These are phyloP conservation scores for Kluyveromyces sp. DNA, from an alignment of 1,139 yeast species.

Conservation along the genomic window DNA sequence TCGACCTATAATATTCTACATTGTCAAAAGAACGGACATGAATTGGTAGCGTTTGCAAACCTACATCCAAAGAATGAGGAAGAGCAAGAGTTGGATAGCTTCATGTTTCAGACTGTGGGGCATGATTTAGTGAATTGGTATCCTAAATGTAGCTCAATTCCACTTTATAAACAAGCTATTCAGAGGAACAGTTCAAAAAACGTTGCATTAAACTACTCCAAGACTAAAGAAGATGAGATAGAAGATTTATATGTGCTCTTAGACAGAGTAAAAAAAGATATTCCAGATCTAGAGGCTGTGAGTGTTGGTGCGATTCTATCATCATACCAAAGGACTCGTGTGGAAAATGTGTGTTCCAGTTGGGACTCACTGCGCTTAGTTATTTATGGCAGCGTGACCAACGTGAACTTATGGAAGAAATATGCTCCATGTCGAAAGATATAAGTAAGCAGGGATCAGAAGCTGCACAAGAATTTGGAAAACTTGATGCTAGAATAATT, in stretches of 20 bases:
- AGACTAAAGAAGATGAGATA: constrained; percentile 70
- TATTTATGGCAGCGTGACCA: constrained; percentile 90
- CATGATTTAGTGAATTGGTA: constrained; percentile 67
- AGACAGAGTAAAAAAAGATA: constrained; percentile 36
- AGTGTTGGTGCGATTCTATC: constrained; percentile 95
- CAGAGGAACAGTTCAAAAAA: constrained; percentile 51
- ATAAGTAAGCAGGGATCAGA: not conserved
- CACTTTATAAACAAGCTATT: constrained; percentile 68
- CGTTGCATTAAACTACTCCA: constrained; percentile 58
- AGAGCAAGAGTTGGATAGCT: constrained; percentile 74
- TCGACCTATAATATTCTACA: constrained; percentile 85
- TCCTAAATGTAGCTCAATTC: constrained; percentile 65
- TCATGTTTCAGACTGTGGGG: constrained; percentile 98
- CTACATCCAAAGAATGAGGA: constrained; percentile 49
- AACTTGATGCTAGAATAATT: constrained; percentile 75
- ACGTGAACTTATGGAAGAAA: constrained; percentile 68
- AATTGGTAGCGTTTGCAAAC: constrained; percentile 76
- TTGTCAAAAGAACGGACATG: constrained; percentile 76
- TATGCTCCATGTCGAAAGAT: constrained; percentile 41
- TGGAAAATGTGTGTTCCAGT: constrained; percentile 74
- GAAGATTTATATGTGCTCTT: constrained; percentile 64
- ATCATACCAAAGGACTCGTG: constrained; percentile 86
- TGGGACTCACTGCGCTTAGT: constrained; percentile 62
- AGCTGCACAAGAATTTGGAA: constrained; percentile 29
- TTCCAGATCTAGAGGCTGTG: constrained; percentile 77